Evolutionary conservation across 495 filamentous ascomycete genomes (phyloP).

Genomic region (Trichoderma parareesei): DNA sequence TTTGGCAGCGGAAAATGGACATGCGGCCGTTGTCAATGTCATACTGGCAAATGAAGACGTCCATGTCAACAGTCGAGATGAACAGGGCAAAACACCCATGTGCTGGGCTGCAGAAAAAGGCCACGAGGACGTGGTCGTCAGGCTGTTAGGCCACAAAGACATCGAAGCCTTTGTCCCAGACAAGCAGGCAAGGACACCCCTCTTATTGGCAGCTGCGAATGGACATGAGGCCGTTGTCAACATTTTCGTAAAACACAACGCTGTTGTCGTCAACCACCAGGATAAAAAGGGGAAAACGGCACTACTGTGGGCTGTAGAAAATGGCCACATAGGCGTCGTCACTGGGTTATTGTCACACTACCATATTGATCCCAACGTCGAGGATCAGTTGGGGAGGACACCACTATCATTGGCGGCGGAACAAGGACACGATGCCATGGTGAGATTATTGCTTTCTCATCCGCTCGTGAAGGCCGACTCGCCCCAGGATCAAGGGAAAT

Average conservation of each 20-base stretch:
- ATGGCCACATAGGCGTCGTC: too few relatives aligned
- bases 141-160: background rate
- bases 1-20: background rate
- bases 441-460: background rate
- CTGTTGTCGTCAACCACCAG: background rate
- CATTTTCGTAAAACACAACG: background rate
- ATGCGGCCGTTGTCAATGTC: background rate
- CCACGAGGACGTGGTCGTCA: background rate
- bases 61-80: background rate
- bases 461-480: background rate
- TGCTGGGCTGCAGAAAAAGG: background rate
- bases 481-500: too few relatives aligned
- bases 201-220: background rate
- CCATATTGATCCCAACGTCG: too few relatives aligned
- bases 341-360: too few relatives aligned
- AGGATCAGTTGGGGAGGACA: background rate
- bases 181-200: background rate
- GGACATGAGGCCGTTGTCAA: background rate
- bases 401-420: background rate
- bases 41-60: background rate
- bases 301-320: background rate
- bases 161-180: background rate
- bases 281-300: background rate
- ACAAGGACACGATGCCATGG: background rate
- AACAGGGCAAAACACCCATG: background rate